These are phyloP conservation scores for Teratosphaeria epicoccoides DNA, from an alignment of 2,329 filamentous ascomycete species.

Conservation along the genomic window DNA sequence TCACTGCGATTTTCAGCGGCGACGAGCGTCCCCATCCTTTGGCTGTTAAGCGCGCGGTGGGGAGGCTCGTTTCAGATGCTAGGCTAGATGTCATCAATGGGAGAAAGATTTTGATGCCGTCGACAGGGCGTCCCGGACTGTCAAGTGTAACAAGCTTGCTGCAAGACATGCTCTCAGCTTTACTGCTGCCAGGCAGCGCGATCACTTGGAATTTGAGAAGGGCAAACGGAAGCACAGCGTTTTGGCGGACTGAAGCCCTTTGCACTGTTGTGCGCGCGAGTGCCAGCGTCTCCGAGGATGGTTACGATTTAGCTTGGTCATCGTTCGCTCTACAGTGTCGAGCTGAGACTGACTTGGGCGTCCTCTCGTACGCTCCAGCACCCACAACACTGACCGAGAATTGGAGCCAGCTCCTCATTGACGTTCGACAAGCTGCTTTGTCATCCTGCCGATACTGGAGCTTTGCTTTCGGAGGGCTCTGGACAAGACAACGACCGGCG, in stretches of 20 bases:
- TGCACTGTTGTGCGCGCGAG: slow-evolving; percentile 5
- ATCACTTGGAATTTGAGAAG: slow-evolving; percentile 8
- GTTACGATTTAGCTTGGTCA: slow-evolving; percentile 8
- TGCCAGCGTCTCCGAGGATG: slow-evolving; percentile 2
- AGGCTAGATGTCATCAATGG: slow-evolving; percentile 13
- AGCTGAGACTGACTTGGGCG: slow-evolving; percentile 8
- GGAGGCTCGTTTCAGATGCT: slow-evolving; percentile 8
- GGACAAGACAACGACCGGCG: not conserved
- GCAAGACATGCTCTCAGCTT: slow-evolving; percentile 8
- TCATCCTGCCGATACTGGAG: slow-evolving; percentile 6
- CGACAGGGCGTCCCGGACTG: not conserved
- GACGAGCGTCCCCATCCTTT: slow-evolving; percentile 11
- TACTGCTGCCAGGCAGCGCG: slow-evolving; percentile 9
- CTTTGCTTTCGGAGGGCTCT: slow-evolving; percentile 7
- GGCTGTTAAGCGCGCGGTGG: slow-evolving; percentile 9
- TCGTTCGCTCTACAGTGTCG: slow-evolving; percentile 2
- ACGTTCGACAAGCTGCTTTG: slow-evolving; percentile 2
- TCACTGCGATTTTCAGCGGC: slow-evolving; percentile 9
- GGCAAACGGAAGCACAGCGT: slow-evolving; percentile 5
- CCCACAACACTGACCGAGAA: slow-evolving; percentile 1
- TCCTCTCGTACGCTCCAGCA: slow-evolving; percentile 8
- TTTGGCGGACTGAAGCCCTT: slow-evolving; percentile 8
- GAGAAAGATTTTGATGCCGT: slow-evolving; percentile 7
- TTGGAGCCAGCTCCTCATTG: not conserved
- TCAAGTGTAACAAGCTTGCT: slow-evolving; percentile 5